Conservation (phyloP, 2,329 filamentous ascomycete genomes). For the Akanthomyces uredinophilus region DNA sequence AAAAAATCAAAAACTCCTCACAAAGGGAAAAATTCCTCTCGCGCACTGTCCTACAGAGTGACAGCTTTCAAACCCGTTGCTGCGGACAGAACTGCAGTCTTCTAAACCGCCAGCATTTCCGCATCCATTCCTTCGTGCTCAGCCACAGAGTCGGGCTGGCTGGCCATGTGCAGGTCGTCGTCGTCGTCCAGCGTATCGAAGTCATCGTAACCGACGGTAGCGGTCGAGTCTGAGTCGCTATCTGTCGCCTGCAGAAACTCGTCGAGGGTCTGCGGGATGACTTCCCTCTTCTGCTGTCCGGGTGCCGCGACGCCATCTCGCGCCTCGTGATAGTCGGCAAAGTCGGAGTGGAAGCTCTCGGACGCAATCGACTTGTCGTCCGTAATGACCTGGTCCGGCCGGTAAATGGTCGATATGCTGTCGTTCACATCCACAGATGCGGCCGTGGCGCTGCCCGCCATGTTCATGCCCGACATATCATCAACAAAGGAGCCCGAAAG, state of each 20-base stretch:
- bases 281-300: slow-evolving; percentile 22
- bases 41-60: not conserved
- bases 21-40: not conserved
- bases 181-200: slow-evolving; percentile 6
- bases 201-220: slow-evolving; percentile 4
- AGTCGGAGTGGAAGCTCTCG: slow-evolving; percentile 31
- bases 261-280: slow-evolving; percentile 16
- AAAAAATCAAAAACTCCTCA: not conserved
- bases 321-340: slow-evolving; percentile 31
- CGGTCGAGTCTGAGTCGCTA: slow-evolving; percentile 8
- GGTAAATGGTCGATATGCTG: slow-evolving; percentile 34
- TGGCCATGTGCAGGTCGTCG: not conserved
- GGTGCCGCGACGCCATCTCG: slow-evolving; percentile 29
- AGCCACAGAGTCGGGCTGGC: not conserved
- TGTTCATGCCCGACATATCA: slow-evolving; percentile 28
- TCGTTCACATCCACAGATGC: slow-evolving; percentile 36
- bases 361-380: slow-evolving; percentile 30
- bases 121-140: not conserved
- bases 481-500: slow-evolving; percentile 31
- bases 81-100: not conserved
- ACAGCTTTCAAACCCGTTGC: not conserved
- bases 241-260: slow-evolving; percentile 18
- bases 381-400: slow-evolving; percentile 27
- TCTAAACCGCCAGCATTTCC: slow-evolving; percentile 5
- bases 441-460: slow-evolving; percentile 30